Base-by-base conservation (phyloP, 1,139 yeast genomes). In the Lodderomyces margitis region DNA sequence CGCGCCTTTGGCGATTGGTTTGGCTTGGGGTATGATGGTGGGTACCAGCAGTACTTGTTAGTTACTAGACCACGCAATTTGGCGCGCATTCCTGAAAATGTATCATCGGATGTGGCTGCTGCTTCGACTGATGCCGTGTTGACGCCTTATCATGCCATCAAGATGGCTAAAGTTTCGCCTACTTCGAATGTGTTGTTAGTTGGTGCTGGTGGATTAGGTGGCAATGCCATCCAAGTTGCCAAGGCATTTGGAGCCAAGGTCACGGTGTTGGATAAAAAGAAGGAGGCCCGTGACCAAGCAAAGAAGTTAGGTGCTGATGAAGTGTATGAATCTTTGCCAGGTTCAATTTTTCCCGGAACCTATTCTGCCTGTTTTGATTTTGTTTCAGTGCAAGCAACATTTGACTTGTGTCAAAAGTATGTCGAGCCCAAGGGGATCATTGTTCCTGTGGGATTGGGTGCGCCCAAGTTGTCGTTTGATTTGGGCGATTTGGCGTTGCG, bases 121-220 rank as follows among this genome's bases (percentile, higher is more conserved):
- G 68, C 66, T 16, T 60, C 73, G 16, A 63, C 68, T 48, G 68
- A 70, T 47, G 70, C 74, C 3, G 70, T 67, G 4, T 57, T 70
- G 47, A 70, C 75, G 3, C 75, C 75, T 2, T 68, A 60, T 54
- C 74, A 68, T 43, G 73, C 75, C 4, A 34, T 50, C 5, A 49
- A 47, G 35, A 34, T 43, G 21, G 53, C 53, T 5, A 37, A 43
- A 17, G 40, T 51, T 9, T 34, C 28, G 5, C 70, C 74, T 10
- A 52, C 60, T 6, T 47, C 61, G 14, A 67, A 62, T 42, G 66
- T 69, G 9, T 57, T 71, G 42, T 57, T 70, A 14, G 48, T 70
- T 40, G 78, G 78, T 1, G 58, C 70, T 21, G 78, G 78, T 19
- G 78, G 78, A 1, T 58, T 72, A 43, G 77, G 78, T 0, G 54